Base-by-base conservation (phyloP, 768 basidiomycete genomes). In the Suillus subaureus region DNA sequence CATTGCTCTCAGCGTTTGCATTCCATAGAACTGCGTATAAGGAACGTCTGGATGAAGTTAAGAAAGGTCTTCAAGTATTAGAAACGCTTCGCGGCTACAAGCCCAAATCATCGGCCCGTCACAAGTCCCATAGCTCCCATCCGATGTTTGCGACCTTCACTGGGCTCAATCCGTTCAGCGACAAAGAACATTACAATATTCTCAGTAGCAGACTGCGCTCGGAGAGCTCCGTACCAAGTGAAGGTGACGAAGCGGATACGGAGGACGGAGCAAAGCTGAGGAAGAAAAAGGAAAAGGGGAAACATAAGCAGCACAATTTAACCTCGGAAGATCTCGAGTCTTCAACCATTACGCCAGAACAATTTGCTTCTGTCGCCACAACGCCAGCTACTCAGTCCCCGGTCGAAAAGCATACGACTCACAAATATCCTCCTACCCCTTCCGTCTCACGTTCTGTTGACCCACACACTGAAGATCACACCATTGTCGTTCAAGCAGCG, bases 11-110 rank as follows among this genome's bases (percentile, higher is more conserved):
- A 83, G 91, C 92, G 0, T 90, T 91, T 70, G 82, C 84, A 23
- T 94, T 94, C 76, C 91, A 93, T 73, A 85, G 82, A n/a, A 88
- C 85, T 4, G 92, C 92, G 12, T 94, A 87, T 73, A 83, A 82
- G 69, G 92, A 93, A 40, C 90, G 92, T 58, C 78, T 92, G 6
- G 82, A 85, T 12, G 77, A 79, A n/a, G 83, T 92, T 7, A 77
- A 80, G 64, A 75, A 80, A 47, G 80, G 87, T 1, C 80, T 92
- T 4, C 73, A 73, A 4, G 86, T 86, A 49, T 84, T 93, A 62
- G 92, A 93, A 74, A 82, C 82, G 67, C 83, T 93, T 21, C 87
- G 90, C 37, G 76, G 83, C 58, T 90, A 90, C 73, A 85, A 84
- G 21, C 91, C 91, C 16, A 81, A 79, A 63, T 28, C 61, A 26